Evolutionary conservation across 1,139 yeast species (phyloP).

Genomic region (Candida sojae): DNA sequence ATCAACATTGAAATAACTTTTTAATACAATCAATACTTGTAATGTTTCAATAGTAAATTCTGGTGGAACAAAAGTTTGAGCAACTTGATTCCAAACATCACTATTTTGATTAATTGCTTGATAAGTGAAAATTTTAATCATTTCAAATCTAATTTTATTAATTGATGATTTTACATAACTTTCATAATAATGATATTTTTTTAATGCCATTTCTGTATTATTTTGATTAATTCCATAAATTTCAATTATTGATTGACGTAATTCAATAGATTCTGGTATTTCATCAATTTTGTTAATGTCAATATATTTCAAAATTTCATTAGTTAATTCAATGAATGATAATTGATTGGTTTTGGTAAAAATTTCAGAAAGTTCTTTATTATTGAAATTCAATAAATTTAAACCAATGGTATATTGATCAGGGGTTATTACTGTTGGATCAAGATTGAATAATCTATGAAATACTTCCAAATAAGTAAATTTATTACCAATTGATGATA

Average conservation of each 20-base stretch:
- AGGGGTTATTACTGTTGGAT: constrained; percentile 3
- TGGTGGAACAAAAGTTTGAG: constrained; percentile 42
- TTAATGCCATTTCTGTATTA: constrained; percentile 28
- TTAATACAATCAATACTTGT: constrained; percentile 49
- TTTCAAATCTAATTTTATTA: constrained; percentile 31
- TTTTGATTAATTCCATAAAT: constrained; percentile 37
- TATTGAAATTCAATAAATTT: constrained; percentile 8
- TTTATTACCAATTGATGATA: constrained; percentile 6
- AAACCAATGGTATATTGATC: constrained; percentile 8
- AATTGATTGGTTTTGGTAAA: constrained; percentile 4
- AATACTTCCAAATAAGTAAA: constrained; percentile 14
- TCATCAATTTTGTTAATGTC: constrained; percentile 22
- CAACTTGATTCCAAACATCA: constrained; percentile 35
- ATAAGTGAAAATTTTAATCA: constrained; percentile 36
- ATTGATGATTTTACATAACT: constrained; percentile 35
- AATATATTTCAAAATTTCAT: constrained; percentile 8
- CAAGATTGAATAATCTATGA: constrained; percentile 10
- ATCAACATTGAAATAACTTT: constrained; percentile 34
- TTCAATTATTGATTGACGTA: constrained; percentile 34
- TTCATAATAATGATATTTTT: constrained; percentile 38
- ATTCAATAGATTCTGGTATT: constrained; percentile 25
- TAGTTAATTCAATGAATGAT: constrained; percentile 2
- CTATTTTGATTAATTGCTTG: constrained; percentile 42
- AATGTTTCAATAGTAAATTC: constrained; percentile 41
- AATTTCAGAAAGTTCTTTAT: background rate